phyloP scores from a whole-genome alignment of 495 filamentous ascomycete genomes.

The Cetradonia linearis region DNA sequence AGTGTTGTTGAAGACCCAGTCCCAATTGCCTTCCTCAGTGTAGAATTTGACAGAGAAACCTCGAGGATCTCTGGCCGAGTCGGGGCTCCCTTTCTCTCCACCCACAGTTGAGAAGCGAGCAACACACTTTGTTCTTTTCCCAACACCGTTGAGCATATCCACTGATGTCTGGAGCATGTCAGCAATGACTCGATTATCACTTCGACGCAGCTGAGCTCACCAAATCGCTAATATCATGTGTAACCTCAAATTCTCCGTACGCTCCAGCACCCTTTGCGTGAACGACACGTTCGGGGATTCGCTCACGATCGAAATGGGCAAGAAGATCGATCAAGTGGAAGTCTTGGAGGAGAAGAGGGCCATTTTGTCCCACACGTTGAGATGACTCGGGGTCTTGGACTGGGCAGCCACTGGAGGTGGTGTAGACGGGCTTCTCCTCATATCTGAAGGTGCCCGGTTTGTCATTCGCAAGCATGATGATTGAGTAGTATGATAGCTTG shows the following conservation, averaged over 20 bases:
- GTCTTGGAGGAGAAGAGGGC: slow-evolving; percentile 52
- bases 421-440: slow-evolving; percentile 49
- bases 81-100: slow-evolving; percentile 53
- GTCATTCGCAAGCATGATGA: slow-evolving; percentile 37
- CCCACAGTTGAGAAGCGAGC: slow-evolving; percentile 57
- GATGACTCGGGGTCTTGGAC: slow-evolving; percentile 45
- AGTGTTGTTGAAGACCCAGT: slow-evolving; percentile 47
- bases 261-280: slow-evolving; percentile 54
- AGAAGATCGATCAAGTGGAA: slow-evolving; percentile 40
- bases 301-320: slow-evolving; percentile 44
- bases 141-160: slow-evolving; percentile 41
- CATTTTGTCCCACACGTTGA: slow-evolving; percentile 52
- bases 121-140: slow-evolving; percentile 53
- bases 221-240: slow-evolving; percentile 41
- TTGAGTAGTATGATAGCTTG: not conserved
- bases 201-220: slow-evolving; percentile 7
- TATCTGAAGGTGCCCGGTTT: slow-evolving; percentile 44
- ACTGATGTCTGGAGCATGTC: slow-evolving; percentile 27
- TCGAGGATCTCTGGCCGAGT: slow-evolving; percentile 54
- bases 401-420: slow-evolving; percentile 51
- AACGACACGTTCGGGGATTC: slow-evolving; percentile 41
- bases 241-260: slow-evolving; percentile 53
- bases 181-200: not conserved
- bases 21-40: slow-evolving; percentile 58
- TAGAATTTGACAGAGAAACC: slow-evolving; percentile 67